Percentiles rank a stretch among this genome's conserved stretches.
phyloP scores from a whole-genome alignment of 257 asterid species.

The Thymus mandschuricus region DNA sequence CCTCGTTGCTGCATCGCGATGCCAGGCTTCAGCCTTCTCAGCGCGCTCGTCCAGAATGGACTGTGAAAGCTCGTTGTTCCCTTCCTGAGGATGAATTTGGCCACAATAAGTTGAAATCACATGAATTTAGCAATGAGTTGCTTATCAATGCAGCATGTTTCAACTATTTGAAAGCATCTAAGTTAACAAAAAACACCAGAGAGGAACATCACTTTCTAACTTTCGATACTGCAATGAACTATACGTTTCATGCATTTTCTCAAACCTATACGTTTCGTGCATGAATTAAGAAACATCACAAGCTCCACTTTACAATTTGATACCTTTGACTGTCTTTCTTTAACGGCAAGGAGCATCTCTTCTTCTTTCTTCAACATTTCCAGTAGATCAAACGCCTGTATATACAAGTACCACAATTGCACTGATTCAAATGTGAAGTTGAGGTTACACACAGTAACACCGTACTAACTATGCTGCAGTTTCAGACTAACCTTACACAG shows the following conservation, averaged over 20 bases:
- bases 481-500: slow-evolving; percentile 78
- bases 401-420: slow-evolving; percentile 20
- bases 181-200: slow-evolving; percentile 1
- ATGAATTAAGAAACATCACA: slow-evolving; percentile 16
- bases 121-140: slow-evolving; percentile 10
- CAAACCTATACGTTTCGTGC: background rate
- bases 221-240: background rate
- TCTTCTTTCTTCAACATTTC: slow-evolving; percentile 97
- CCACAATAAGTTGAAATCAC: slow-evolving; percentile 18
- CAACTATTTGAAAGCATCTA: background rate
- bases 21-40: slow-evolving; percentile 89
- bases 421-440: slow-evolving; percentile 1
- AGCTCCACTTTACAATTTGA: slow-evolving; percentile 26
- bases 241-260: background rate
- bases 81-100: slow-evolving; percentile 54
- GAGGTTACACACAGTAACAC: background rate
- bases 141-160: background rate
- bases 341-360: slow-evolving; percentile 79
- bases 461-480: slow-evolving; percentile 13
- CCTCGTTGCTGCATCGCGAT: slow-evolving; percentile 78
- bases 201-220: background rate
- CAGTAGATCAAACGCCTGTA: slow-evolving; percentile 87
- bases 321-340: slow-evolving; percentile 80
- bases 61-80: slow-evolving; percentile 59
- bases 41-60: slow-evolving; percentile 78